A percentile compares a stretch with the other conserved stretches of the same genome.
phyloP scores from a whole-genome alignment of 176 grass and related monocot species.

The Avena sativa region DNA sequence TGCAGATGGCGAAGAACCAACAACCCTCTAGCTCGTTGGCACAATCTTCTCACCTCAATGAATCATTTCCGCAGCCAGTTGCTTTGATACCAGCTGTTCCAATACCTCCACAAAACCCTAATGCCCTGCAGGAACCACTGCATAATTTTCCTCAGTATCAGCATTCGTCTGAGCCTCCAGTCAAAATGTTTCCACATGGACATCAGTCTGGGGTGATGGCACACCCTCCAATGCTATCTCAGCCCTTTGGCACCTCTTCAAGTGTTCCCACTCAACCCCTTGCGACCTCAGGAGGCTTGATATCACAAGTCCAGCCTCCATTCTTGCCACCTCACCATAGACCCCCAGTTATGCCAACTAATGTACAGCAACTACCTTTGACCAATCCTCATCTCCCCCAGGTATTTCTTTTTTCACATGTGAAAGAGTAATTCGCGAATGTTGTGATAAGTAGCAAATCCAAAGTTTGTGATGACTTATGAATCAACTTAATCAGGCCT shows the following conservation, averaged over 20 bases:
- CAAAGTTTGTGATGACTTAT: conserved; percentile 12
- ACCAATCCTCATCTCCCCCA: conserved; percentile 59
- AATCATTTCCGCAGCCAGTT: conserved; percentile 62
- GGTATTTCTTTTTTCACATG: conserved; percentile 54
- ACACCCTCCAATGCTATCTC: conserved; percentile 49
- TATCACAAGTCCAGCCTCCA: conserved; percentile 57
- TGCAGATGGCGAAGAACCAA: conserved; percentile 88
- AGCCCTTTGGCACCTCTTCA: conserved; percentile 54
- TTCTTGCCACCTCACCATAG: conserved; percentile 56
- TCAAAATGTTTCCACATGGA: conserved; percentile 50
- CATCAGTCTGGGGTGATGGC: conserved; percentile 41
- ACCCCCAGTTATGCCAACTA: conserved; percentile 49
- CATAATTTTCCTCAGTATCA: conserved; percentile 67
- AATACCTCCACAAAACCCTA: conserved; percentile 48
- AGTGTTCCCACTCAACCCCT: conserved; percentile 51
- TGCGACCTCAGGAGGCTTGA: conserved; percentile 59
- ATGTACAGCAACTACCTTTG: conserved; percentile 55
- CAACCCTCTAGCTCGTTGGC: conserved; percentile 45
- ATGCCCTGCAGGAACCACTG: conserved; percentile 56
- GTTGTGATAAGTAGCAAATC: background rate
- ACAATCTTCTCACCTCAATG: conserved; percentile 56
- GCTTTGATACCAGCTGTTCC: conserved; percentile 46
- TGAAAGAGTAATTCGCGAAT: conserved; percentile 17
- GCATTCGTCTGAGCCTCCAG: conserved; percentile 44
- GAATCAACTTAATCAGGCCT: background rate